Evolutionary conservation across 2,329 filamentous ascomycete genomes (phyloP).

Genomic region (Beauveria bassiana): DNA sequence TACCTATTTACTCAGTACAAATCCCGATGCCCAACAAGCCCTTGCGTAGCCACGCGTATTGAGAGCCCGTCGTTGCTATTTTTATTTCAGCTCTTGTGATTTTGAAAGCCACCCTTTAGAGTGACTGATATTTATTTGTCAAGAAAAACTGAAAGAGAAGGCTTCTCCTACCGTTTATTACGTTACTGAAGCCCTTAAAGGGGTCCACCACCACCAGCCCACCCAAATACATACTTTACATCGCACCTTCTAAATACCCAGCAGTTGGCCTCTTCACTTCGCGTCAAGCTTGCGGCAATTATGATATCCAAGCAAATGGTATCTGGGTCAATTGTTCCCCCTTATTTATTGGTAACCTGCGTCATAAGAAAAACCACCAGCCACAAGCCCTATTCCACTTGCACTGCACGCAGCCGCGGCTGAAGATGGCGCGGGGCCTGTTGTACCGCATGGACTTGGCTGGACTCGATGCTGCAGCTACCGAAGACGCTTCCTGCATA

Average conservation of each 20-base stretch:
- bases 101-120: too few relatives aligned
- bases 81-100: too few relatives aligned
- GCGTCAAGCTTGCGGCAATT: background rate
- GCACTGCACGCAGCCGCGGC: background rate
- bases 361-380: background rate
- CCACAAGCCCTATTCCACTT: background rate
- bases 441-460: background rate
- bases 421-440: background rate
- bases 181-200: background rate
- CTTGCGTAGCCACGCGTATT: too few relatives aligned
- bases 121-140: too few relatives aligned
- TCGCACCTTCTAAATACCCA: background rate
- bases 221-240: background rate
- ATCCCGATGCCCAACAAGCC: background rate
- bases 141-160: too few relatives aligned
- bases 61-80: background rate
- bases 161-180: too few relatives aligned
- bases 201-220: background rate
- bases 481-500: background rate
- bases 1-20: background rate
- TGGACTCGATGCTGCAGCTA: background rate
- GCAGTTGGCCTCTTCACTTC: background rate
- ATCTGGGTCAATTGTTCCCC: background rate
- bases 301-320: background rate
- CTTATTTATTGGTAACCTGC: background rate